phyloP scores from a whole-genome alignment of 345 rosid species.

The Arabidopsis thaliana region TAIR10.1 NC_003074.8:22325001-22325500 shows the following conservation, averaged over 20 bases:
- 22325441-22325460: neutral
- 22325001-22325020: no score
- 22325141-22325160: neutral
- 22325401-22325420: neutral
- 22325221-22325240: no score
- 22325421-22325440: neutral
- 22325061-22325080: no score
- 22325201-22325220: neutral
- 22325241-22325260: neutral
- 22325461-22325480: neutral
- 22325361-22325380: neutral
- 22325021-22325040: no score
- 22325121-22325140: no score
- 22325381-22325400: neutral
- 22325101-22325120: no score
- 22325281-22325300: neutral
- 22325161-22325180: no score
- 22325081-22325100: no score
- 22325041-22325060: no score
- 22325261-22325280: neutral
- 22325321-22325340: neutral
- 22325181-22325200: neutral
- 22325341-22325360: neutral
- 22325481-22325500: constrained; percentile 13
- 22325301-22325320: neutral